A percentile compares a stretch with the other conserved stretches of the same genome.
phyloP scores from a whole-genome alignment of 2,329 filamentous ascomycete species.

The Escovopsis sp. region DNA sequence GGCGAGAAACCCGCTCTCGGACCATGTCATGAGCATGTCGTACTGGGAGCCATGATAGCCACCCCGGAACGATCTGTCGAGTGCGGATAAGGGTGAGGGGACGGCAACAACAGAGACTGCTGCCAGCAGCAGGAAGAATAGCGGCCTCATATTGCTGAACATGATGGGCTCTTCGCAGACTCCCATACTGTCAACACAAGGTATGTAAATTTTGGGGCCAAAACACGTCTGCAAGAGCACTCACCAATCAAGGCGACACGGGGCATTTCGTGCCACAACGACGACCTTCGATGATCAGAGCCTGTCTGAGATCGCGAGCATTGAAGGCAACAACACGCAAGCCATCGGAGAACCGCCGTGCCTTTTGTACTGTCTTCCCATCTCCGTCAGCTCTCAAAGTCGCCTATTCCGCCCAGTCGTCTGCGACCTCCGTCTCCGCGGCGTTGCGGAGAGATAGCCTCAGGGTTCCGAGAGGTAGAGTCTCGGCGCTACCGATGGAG shows the following conservation, averaged over 20 bases:
- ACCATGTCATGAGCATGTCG: constrained; percentile 8
- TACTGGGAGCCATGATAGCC: neutral
- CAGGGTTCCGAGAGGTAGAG: too few species aligned
- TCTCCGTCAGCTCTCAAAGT: neutral
- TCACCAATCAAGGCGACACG: too few species aligned
- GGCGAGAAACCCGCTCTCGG: constrained; percentile 6
- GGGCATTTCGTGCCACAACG: too few species aligned
- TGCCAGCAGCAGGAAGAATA: neutral
- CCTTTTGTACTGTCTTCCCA: constrained; percentile 3
- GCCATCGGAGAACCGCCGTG: neutral
- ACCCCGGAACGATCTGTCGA: neutral
- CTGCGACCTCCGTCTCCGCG: constrained; percentile 5
- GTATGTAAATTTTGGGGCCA: too few species aligned
- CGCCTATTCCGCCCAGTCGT: neutral
- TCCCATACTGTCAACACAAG: too few species aligned
- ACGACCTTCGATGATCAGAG: neutral
- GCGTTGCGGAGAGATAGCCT: constrained; percentile 1
- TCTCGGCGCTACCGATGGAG: too few species aligned
- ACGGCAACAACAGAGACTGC: neutral
- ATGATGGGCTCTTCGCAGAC: too few species aligned
- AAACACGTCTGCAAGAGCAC: too few species aligned
- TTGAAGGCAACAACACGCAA: neutral
- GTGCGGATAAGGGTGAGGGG: neutral
- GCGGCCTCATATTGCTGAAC: too few species aligned
- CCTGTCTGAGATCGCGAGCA: neutral